Base-by-base conservation (phyloP, 192 early-diverging fungal species). In the Backusella morwellensis region DNA sequence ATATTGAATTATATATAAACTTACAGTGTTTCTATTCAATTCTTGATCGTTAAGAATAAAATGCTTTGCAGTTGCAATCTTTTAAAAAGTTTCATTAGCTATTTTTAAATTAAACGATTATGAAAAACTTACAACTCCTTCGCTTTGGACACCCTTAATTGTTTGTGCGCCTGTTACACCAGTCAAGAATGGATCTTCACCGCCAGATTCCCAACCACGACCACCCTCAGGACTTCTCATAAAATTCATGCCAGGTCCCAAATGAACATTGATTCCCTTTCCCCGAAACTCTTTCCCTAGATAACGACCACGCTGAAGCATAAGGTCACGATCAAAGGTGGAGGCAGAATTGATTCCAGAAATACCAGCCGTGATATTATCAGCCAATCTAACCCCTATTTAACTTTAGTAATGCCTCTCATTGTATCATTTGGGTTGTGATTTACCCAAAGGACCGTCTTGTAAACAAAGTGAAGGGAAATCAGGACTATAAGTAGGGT, bases 281-380 rank as follows among this genome's bases (percentile, higher is more conserved):
- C 76, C 85, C 6, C 82, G 54, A 47, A 86, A 85, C 75, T 92
- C 90, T 77, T 84, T 77, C 14, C 87, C 90, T 69, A 92, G 71
- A 34, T 74, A 59, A 15, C 50, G 40, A 42, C 84, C 90, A 50
- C 90, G 80, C 32, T 78, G 14, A 14, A 78, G 44, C 72, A 91
- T 89, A 12, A 90, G 47, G 17, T 75, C 47, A 6, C 77, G 36
- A 81, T 92, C 91, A 73, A 89, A 91, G 15, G 90, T 87, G 2
- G 91, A 77, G 26, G 91, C 90, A 56, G 87, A 77, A 66, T 91
- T 91, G 68, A 87, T 88, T 15, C 85, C 73, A 69, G 85, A 72
- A 34, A 82, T 56, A 68, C 89, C 85, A n/a, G 73, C 79, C n/a
- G 88, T 88, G 35, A 84, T 81, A 67, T 78, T 78, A 68, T 71